phyloP scores from a whole-genome alignment of 768 basidiomycete species.

The Obba rivulosa region DNA sequence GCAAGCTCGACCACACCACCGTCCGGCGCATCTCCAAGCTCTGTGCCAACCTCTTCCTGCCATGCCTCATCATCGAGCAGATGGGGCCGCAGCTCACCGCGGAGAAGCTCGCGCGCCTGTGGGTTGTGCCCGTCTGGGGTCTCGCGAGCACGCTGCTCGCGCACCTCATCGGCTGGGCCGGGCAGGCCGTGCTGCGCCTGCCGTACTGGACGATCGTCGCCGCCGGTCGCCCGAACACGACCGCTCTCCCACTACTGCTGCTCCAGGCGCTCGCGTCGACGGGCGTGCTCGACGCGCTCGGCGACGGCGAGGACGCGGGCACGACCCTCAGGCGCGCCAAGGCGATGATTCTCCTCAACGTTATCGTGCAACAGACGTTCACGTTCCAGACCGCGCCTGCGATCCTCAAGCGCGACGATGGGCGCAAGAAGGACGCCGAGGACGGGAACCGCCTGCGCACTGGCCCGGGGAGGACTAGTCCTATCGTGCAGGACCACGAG shows the following conservation, averaged over 20 bases:
- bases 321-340: constrained; percentile 19
- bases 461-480: constrained; percentile 10
- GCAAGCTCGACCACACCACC: constrained; percentile 17
- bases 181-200: constrained; percentile 14
- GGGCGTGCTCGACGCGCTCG: constrained; percentile 20
- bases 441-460: constrained; percentile 8
- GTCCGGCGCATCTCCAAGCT: constrained; percentile 20
- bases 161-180: constrained; percentile 22
- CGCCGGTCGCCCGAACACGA: constrained; percentile 23
- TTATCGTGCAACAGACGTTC: constrained; percentile 24
- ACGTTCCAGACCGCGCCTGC: constrained; percentile 24
- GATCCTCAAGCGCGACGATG: constrained; percentile 16
- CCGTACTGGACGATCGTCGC: constrained; percentile 26
- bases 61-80: constrained; percentile 24
- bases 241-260: constrained; percentile 24
- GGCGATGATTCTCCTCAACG: constrained; percentile 25
- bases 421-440: constrained; percentile 9
- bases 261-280: constrained; percentile 19
- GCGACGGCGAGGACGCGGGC: constrained; percentile 10
- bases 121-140: constrained; percentile 26
- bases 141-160: constrained; percentile 19
- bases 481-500: constrained; percentile 21
- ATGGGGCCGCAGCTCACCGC: constrained; percentile 26
- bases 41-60: constrained; percentile 24
- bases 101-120: constrained; percentile 13